phyloP scores from a whole-genome alignment of 2,329 filamentous ascomycete species.

The Epichloe glyceriae region DNA sequence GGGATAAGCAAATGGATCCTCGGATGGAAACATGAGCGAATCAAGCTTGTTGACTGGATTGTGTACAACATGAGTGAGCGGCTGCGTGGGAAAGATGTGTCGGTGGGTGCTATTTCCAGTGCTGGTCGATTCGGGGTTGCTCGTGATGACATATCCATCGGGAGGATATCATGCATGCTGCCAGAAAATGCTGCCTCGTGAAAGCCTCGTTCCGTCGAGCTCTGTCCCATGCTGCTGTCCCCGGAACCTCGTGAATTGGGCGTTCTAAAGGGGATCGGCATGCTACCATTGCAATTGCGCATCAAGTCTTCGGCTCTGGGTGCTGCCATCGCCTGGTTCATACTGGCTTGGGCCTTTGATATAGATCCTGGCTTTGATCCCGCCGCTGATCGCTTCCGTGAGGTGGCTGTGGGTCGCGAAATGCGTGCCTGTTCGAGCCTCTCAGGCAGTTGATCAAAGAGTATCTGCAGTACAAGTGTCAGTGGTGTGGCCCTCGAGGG shows the following conservation, averaged over 20 bases:
- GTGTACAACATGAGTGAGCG: conserved; percentile 17
- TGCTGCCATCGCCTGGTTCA: conserved; percentile 19
- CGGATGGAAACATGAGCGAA: conserved; percentile 68
- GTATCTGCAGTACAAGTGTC: conserved; percentile 33
- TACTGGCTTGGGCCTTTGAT: conserved; percentile 16
- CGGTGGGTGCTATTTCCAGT: conserved; percentile 27
- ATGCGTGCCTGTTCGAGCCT: conserved; percentile 43
- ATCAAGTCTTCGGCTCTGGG: conserved; percentile 22
- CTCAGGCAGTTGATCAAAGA: conserved; percentile 76
- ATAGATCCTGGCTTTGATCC: conserved; percentile 22
- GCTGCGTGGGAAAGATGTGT: conserved; percentile 19
- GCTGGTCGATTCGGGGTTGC: conserved; percentile 31
- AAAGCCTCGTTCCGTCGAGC: conserved; percentile 17
- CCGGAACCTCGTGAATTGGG: conserved; percentile 18
- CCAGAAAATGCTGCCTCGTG: conserved; percentile 24
- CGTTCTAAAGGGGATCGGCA: conserved; percentile 13
- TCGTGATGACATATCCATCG: conserved; percentile 31
- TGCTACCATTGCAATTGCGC: conserved; percentile 16
- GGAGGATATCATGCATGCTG: conserved; percentile 31
- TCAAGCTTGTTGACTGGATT: conserved; percentile 55
- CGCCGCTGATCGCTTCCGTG: conserved; percentile 45
- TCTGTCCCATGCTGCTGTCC: conserved; percentile 19
- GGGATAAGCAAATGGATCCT: conserved; percentile 68
- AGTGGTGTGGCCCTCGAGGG: not conserved
- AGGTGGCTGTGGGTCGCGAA: conserved; percentile 21